These are phyloP conservation scores for Larix kaempferi DNA, from an alignment of 75 land plant species.

Conservation along the genomic window DNA sequence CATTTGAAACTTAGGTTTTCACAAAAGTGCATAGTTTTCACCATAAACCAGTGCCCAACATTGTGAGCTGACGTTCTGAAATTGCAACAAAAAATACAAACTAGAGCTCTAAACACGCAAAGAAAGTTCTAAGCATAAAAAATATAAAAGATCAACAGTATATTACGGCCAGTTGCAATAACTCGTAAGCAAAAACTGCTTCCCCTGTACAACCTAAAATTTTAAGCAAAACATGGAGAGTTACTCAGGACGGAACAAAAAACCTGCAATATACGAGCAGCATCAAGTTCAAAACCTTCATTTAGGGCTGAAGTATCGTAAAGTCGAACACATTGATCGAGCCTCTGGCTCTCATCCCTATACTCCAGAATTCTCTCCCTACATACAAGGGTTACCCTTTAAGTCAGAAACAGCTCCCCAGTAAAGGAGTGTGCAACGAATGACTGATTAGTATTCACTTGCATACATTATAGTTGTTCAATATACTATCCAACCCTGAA, in stretches of 20 bases:
- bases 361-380: conserved; percentile 87
- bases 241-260: neutral
- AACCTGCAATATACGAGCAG: conserved; percentile 86
- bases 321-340: conserved; percentile 91
- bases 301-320: conserved; percentile 74
- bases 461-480: too few species aligned
- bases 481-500: too few species aligned
- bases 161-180: too few species aligned
- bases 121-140: neutral
- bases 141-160: too few species aligned
- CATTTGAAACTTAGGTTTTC: too few species aligned
- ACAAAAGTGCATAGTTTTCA: too few species aligned
- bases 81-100: too few species aligned
- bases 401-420: neutral
- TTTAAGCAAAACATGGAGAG: neutral
- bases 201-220: neutral
- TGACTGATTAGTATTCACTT: too few species aligned
- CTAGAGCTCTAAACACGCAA: neutral
- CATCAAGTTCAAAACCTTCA: conserved; percentile 85
- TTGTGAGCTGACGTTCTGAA: too few species aligned
- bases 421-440: neutral
- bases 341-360: conserved; percentile 83
- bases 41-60: too few species aligned
- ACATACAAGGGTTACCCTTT: neutral
- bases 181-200: too few species aligned